Evolutionary conservation across 1,284 basidiomycete genomes (phyloP), one percentile per base, ranked within the genome.

Genomic region (Fistulinella staudtii): DNA sequence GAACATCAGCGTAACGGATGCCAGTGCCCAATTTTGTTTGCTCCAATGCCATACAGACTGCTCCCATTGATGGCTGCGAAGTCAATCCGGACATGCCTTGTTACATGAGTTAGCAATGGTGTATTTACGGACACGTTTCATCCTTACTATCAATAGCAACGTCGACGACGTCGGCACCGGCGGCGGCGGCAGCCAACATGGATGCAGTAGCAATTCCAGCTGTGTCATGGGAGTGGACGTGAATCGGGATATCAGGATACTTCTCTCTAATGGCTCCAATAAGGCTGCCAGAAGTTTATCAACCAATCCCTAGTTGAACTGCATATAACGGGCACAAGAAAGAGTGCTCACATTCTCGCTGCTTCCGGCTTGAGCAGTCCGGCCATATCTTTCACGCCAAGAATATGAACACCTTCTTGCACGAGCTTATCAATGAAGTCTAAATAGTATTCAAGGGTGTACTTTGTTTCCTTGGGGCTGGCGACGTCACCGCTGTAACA

Each of bases 371-470:
- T 99, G 58, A 99, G 76, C 41, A 99, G 71, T 66, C 96, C 96
- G 52, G 96, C 96, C 96, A 99, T 99, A 65, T 99, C 96, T 76
- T 99, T 99, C 72, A 99, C 91, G 67, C 93, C 91, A 49, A 99
- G 80, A 44, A 99, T 86, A 69, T 99, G 96, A 59, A 99, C 93
- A 38, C 96, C 96, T 65, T 96, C 93, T 45, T 81, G 75, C 52
- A 99, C 93, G 43, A 99, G 85, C 71, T 97, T 78, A 57, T 94
- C 85, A 51, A 96, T 83, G 65, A 99, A 93, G 74, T 96, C 85
- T 56, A 99, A 80, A 73, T 99, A 99, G 76, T 99, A 99, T 64
- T 97, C 74, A 43, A 99, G 77, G 21, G 95, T 98, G 74, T 99
- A 99, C 74, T 99, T 99, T 57, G 80, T 93, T 74, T 94, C 93